Base-by-base conservation (phyloP, 2,329 filamentous ascomycete genomes). In the Cryphonectria nitschkei region DNA sequence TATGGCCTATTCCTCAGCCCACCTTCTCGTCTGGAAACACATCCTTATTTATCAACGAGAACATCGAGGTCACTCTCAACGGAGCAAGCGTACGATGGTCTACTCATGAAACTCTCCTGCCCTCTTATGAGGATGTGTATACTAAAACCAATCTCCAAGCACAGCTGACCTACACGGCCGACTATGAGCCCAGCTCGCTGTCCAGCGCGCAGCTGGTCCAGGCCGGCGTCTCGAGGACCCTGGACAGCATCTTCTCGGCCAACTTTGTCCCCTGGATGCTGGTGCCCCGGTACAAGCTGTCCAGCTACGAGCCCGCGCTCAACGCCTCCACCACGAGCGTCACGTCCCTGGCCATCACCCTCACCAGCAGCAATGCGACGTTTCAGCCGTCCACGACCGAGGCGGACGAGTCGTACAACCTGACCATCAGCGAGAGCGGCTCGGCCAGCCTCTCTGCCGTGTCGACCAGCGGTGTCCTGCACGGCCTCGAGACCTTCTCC, bases 241-340 rank as follows among this genome's bases (percentile, higher is more conserved):
- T 90, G 74, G 80, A 85, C 34, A 87, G 86, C 70, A 88, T 95
- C 69, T 92, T 94, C 80, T 81, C 87, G 37, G 83, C 90, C 71
- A 89, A 88, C 75, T 89, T 95, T 73, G 87, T 93, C 22, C 93
- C 93, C 0, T 96, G 93, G 93, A 94, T 91, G 81, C 87, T 96
- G 69, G 86, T 92, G 73, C 85, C 87, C 34, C 87, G 91, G 46
- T 85, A 89, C 75, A 72, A 79, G 66, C 79, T 85, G 43, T 85
- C 87, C 69, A 77, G 87, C 56, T 92, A 89, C 74, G 92, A 95
- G 79, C 93, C 93, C 0, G 79, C 80, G 11, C 78, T 82, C 9
- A 76, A 78, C 32, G 76, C 80, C 37, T 75, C 76, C 66, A 84
- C 76, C 66, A 84, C 78, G 3, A 86, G 82, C 74, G 84, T 96